Conservation (phyloP, 495 filamentous ascomycete species). For the Aspergillus diversus region DNA sequence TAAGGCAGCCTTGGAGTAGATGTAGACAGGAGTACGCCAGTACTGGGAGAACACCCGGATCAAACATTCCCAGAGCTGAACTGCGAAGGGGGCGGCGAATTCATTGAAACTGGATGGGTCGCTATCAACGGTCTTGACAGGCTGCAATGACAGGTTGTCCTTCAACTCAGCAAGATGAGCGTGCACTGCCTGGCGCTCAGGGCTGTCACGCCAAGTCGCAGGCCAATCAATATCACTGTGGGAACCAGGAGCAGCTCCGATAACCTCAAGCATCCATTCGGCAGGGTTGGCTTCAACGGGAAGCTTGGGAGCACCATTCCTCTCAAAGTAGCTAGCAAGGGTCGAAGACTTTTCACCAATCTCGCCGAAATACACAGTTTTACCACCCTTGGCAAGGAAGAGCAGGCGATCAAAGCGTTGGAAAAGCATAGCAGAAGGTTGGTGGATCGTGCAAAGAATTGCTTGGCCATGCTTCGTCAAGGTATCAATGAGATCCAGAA, state of each 20-base stretch:
- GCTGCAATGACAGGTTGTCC: slow-evolving; percentile 54
- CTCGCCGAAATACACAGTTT: slow-evolving; percentile 88
- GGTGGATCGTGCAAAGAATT: slow-evolving; percentile 95
- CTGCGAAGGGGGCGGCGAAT: slow-evolving; percentile 58
- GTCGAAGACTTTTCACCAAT: slow-evolving; percentile 79
- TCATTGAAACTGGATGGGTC: slow-evolving; percentile 44
- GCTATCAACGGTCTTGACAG: slow-evolving; percentile 33
- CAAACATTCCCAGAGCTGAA: slow-evolving; percentile 57
- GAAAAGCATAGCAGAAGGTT: slow-evolving; percentile 93
- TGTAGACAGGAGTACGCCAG: slow-evolving; percentile 64
- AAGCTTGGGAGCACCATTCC: slow-evolving; percentile 72
- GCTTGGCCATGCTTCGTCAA: slow-evolving; percentile 87
- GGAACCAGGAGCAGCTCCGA: slow-evolving; percentile 86
- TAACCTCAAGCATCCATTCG: slow-evolving; percentile 96
- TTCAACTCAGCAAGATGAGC: slow-evolving; percentile 72
- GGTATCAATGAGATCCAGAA: slow-evolving; percentile 81
- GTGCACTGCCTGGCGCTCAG: slow-evolving; percentile 69
- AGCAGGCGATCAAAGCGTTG: slow-evolving; percentile 90
- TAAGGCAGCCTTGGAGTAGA: slow-evolving; percentile 61
- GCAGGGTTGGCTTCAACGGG: slow-evolving; percentile 80
- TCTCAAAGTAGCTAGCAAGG: slow-evolving; percentile 79
- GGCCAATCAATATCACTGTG: slow-evolving; percentile 81
- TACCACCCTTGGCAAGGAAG: slow-evolving; percentile 80
- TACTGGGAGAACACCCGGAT: slow-evolving; percentile 59
- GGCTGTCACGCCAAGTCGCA: slow-evolving; percentile 74